Percentiles rank a stretch among this genome's conserved stretches.
Evolutionary conservation across 441 rosid species (phyloP).

Genomic region (Jatropha podagrica): DNA sequence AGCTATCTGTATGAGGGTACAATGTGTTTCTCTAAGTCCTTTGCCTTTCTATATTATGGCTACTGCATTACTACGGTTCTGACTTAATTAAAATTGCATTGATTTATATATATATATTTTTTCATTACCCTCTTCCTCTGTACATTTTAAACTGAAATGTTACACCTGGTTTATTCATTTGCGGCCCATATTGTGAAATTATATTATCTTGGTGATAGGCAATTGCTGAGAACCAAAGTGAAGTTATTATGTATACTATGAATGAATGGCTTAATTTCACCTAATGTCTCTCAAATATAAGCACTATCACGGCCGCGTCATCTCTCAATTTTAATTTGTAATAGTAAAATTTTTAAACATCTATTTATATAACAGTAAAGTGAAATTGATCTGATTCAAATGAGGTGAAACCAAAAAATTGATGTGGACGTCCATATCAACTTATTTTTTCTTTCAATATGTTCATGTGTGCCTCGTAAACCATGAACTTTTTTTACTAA

Average conservation of each 20-base stretch:
- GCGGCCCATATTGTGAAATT: constrained; percentile 22
- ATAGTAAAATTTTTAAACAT: too few relatives aligned
- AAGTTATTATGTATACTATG: constrained; percentile 68
- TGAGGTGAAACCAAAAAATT: too few relatives aligned
- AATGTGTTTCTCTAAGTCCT: constrained; percentile 15
- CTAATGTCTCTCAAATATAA: too few relatives aligned
- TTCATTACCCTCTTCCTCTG: not conserved
- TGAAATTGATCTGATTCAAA: too few relatives aligned
- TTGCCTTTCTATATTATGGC: constrained; percentile 14
- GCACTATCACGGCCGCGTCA: too few relatives aligned
- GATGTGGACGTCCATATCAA: too few relatives aligned
- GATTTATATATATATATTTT: constrained; percentile 15
- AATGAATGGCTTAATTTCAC: constrained; percentile 32
- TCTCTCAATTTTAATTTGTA: too few relatives aligned
- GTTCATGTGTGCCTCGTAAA: too few relatives aligned
- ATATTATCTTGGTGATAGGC: constrained; percentile 55
- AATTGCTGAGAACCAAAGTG: constrained; percentile 86
- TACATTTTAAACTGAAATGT: constrained; percentile 10
- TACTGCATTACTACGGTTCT: constrained; percentile 18
- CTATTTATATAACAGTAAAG: too few relatives aligned
- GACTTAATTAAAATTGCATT: constrained; percentile 21
- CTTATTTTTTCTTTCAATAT: too few relatives aligned
- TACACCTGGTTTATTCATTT: constrained; percentile 16
- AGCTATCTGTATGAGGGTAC: constrained; percentile 72
- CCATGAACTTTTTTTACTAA: too few relatives aligned